phyloP scores from a whole-genome alignment of 1,284 basidiomycete genomes.

The Agroathelia rolfsii region DNA sequence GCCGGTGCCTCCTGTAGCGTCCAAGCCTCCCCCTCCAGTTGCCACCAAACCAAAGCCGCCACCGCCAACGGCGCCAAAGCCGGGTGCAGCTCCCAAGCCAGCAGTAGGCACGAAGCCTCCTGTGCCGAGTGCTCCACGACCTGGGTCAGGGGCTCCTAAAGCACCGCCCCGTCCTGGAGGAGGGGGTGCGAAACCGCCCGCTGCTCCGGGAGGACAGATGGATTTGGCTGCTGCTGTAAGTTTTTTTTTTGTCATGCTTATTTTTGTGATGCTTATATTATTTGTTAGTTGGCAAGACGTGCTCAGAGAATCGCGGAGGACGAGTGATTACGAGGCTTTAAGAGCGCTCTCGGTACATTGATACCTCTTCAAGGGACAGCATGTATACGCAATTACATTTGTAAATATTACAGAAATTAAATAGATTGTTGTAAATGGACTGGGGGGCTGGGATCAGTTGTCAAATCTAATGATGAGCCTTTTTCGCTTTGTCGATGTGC shows the following conservation, averaged over 20 bases:
- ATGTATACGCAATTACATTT: too few species aligned
- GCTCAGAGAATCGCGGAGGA: conserved; percentile 53
- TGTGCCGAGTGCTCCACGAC: conserved; percentile 45
- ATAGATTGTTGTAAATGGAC: too few species aligned
- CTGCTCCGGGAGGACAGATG: conserved; percentile 51
- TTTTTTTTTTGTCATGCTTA: conserved; percentile 12
- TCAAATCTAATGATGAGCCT: conserved; percentile 35
- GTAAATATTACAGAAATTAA: too few species aligned
- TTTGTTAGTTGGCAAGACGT: conserved; percentile 52
- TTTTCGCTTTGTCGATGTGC: conserved; percentile 66
- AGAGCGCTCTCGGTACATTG: neutral
- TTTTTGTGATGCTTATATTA: conserved; percentile 7
- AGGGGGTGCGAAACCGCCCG: conserved; percentile 25
- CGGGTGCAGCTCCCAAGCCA: conserved; percentile 27
- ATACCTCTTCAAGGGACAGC: too few species aligned
- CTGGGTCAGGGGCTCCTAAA: conserved; percentile 31
- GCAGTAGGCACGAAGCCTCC: conserved; percentile 28
- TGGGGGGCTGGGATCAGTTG: too few species aligned
- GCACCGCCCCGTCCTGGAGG: conserved; percentile 36
- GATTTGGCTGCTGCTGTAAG: conserved; percentile 75
- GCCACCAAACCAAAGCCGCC: conserved; percentile 43
- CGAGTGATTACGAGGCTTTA: conserved; percentile 20
- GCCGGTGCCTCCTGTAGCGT: conserved; percentile 40
- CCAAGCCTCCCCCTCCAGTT: conserved; percentile 37
- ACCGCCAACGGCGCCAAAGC: conserved; percentile 48